Evolutionary conservation across 352 stramenopile genomes (phyloP).

Genomic region (Phytopythium cucurbitacearum): DNA sequence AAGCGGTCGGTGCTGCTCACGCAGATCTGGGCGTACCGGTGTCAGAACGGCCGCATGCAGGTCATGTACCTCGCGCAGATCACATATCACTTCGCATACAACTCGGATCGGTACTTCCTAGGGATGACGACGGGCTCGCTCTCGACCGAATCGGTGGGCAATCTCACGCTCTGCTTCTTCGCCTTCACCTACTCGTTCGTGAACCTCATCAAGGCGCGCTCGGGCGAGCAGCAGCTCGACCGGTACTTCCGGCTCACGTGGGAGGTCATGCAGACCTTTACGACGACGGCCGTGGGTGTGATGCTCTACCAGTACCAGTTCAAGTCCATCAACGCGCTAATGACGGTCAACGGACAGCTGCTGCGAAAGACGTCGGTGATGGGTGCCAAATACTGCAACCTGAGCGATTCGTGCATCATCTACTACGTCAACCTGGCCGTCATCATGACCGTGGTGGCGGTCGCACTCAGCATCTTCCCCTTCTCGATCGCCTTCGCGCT

Average conservation of each 20-base stretch:
- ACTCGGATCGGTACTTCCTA: constrained; percentile 23
- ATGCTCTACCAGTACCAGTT: constrained; percentile 1
- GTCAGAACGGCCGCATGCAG: constrained; percentile 23
- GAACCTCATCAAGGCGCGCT: constrained; percentile 16
- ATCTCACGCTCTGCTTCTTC: constrained; percentile 14
- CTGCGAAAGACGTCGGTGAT: constrained; percentile 11
- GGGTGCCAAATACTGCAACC: constrained; percentile 16
- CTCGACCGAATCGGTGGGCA: constrained; percentile 11
- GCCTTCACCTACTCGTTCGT: constrained; percentile 14
- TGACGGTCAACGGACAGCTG: constrained; percentile 15
- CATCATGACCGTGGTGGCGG: constrained; percentile 14
- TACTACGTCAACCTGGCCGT: constrained; percentile 14
- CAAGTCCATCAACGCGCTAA: constrained; percentile 11
- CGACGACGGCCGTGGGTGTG: neutral
- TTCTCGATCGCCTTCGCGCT: constrained; percentile 8
- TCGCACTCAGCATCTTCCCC: constrained; percentile 11
- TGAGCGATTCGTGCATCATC: constrained; percentile 6
- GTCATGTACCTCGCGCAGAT: constrained; percentile 18
- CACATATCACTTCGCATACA: constrained; percentile 20
- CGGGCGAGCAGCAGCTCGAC: constrained; percentile 13
- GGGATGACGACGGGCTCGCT: constrained; percentile 12
- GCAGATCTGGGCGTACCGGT: constrained; percentile 20
- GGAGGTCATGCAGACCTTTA: constrained; percentile 8
- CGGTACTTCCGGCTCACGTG: constrained; percentile 15
- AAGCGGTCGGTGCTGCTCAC: constrained; percentile 12